These are phyloP conservation scores for Aspergillus nomiae DNA, from an alignment of 2,329 filamentous ascomycete species.

Conservation along the genomic window DNA sequence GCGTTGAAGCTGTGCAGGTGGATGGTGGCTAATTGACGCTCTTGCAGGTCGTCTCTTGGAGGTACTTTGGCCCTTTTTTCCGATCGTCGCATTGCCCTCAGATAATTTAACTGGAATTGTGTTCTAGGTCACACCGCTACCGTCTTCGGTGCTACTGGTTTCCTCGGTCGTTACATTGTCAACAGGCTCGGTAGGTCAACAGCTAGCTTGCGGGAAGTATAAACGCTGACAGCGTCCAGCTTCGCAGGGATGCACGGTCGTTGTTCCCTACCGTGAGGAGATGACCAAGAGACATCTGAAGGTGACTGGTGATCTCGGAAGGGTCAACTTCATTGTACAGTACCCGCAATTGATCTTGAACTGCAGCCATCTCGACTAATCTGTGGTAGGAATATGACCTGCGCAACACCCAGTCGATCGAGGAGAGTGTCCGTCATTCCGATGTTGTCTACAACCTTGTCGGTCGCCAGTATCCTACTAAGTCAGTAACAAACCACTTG, in stretches of 20 bases:
- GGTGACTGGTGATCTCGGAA: conserved; percentile 89
- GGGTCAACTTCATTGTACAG: conserved; percentile 77
- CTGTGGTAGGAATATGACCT: conserved; percentile 82
- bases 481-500: conserved; percentile 57
- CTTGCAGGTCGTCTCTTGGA: conserved; percentile 75
- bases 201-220: conserved; percentile 27
- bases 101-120: conserved; percentile 28
- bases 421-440: conserved; percentile 94
- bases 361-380: conserved; percentile 19
- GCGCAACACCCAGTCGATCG: conserved; percentile 90
- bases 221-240: conserved; percentile 57
- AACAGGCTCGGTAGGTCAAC: conserved; percentile 74
- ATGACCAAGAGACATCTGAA: conserved; percentile 98
- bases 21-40: conserved; percentile 26
- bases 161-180: conserved; percentile 95
- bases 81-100: conserved; percentile 20
- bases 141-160: conserved; percentile 95
- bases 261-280: conserved; percentile 93
- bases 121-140: conserved; percentile 85
- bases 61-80: conserved; percentile 55
- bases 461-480: conserved; percentile 93
- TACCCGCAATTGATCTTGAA: not conserved
- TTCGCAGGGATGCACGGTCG: conserved; percentile 88
- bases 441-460: conserved; percentile 97
- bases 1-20: not conserved